These are phyloP conservation scores for Nicotiana sylvestris DNA, from an alignment of 257 asterid species.

Conservation along the genomic window DNA sequence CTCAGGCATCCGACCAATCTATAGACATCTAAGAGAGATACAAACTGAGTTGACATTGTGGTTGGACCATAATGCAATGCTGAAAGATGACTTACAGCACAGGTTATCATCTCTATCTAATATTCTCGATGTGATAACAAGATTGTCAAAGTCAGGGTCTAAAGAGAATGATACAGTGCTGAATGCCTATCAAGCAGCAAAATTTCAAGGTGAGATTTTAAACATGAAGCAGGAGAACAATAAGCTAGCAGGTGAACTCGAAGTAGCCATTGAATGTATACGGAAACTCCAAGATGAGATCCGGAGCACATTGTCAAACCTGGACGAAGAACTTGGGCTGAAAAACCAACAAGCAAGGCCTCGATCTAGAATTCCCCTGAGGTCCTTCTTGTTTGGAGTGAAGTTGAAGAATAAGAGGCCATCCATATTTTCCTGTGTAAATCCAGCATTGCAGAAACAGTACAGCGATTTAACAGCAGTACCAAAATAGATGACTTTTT, in stretches of 20 bases:
- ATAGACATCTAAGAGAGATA: constrained; percentile 42
- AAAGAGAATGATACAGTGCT: constrained; percentile 24
- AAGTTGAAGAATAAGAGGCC: constrained; percentile 43
- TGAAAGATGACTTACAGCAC: constrained; percentile 39
- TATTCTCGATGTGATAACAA: constrained; percentile 34
- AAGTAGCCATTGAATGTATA: constrained; percentile 23
- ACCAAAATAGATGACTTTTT: constrained; percentile 9
- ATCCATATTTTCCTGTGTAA: constrained; percentile 39
- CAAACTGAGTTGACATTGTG: constrained; percentile 38
- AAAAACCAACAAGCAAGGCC: constrained; percentile 14
- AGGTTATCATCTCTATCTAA: constrained; percentile 34
- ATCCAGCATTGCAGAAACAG: constrained; percentile 42
- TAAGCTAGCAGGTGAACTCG: constrained; percentile 32
- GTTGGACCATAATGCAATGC: constrained; percentile 33
- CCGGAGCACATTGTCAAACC: constrained; percentile 26
- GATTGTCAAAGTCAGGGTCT: constrained; percentile 20
- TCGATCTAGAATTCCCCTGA: constrained; percentile 37
- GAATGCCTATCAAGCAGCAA: constrained; percentile 42
- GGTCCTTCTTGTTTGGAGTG: constrained; percentile 49
- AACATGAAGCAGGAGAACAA: constrained; percentile 45
- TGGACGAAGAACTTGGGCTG: constrained; percentile 36
- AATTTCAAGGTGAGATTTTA: constrained; percentile 47
- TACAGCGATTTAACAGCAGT: constrained; percentile 27
- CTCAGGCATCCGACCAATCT: constrained; percentile 43
- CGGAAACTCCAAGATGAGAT: constrained; percentile 29